phyloP scores from a whole-genome alignment of 2,329 filamentous ascomycete species.

The Fusarium goolgardi region DNA sequence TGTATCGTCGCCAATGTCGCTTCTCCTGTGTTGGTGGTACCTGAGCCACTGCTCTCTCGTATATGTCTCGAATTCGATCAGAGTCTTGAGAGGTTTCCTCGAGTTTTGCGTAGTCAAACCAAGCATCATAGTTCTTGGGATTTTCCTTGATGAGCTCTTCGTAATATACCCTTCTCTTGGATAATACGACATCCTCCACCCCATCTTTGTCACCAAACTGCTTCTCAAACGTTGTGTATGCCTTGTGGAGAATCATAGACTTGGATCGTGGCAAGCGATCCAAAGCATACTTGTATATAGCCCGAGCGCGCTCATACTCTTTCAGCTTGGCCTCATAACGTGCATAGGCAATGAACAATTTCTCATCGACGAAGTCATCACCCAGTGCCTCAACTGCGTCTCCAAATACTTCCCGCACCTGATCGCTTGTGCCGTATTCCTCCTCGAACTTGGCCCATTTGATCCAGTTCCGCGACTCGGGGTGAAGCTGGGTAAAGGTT shows the following conservation, averaged over 20 bases:
- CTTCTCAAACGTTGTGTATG: constrained; percentile 98
- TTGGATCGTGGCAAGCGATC: constrained; percentile 91
- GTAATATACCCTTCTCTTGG: constrained; percentile 91
- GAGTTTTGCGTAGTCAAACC: constrained; percentile 94
- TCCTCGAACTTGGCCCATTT: constrained; percentile 99
- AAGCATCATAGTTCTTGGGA: constrained; percentile 94
- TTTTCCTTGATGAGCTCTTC: constrained; percentile 95
- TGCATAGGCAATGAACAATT: constrained; percentile 95
- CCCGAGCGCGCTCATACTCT: constrained; percentile 91
- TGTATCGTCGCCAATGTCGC: constrained; percentile 95
- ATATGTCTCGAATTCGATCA: constrained; percentile 89
- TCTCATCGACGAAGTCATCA: constrained; percentile 96
- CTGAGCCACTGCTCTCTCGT: constrained; percentile 95
- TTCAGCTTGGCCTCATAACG: constrained; percentile 94
- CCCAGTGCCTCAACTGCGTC: constrained; percentile 88
- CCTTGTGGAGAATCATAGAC: constrained; percentile 86
- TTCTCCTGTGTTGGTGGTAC: constrained; percentile 96
- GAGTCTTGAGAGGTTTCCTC: constrained; percentile 87
- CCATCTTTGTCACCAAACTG: constrained; percentile 94
- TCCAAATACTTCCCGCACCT: constrained; percentile 92
- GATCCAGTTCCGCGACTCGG: constrained; percentile 96
- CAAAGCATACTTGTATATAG: constrained; percentile 96
- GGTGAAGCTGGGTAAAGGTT: constrained; percentile 90
- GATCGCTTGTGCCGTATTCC: constrained; percentile 89
- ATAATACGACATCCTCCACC: constrained; percentile 94